Conservation (phyloP, 176 grass and related monocot genomes). For the Zea luxurians region DNA sequence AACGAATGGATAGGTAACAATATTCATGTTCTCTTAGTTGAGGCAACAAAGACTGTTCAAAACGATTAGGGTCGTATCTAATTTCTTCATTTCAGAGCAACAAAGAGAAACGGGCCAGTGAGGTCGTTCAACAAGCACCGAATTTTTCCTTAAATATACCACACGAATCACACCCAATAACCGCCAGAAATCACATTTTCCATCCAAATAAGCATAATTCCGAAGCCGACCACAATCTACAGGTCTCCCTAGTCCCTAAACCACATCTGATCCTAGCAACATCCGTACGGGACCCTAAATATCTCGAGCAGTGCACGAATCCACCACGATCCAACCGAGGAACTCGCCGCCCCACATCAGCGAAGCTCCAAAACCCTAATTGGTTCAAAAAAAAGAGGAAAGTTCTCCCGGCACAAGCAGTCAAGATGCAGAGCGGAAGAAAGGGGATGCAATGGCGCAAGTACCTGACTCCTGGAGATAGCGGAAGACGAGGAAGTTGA, state of each 20-base stretch:
- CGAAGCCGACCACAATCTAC: slow-evolving; percentile 7
- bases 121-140: background rate
- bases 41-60: background rate
- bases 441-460: slow-evolving; percentile 26
- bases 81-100: slow-evolving; percentile 6
- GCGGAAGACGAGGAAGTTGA: slow-evolving; percentile 92
- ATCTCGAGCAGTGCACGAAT: slow-evolving; percentile 2
- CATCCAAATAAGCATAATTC: background rate
- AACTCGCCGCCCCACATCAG: background rate
- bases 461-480: slow-evolving; percentile 95
- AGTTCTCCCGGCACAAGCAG: background rate
- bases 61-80: background rate
- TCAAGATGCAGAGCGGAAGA: background rate
- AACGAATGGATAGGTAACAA: background rate
- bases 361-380: slow-evolving; percentile 9
- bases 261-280: background rate
- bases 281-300: background rate
- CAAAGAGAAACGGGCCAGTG: background rate
- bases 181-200: background rate
- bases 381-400: background rate
- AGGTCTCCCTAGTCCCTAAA: background rate
- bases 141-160: background rate
- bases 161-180: background rate
- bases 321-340: background rate
- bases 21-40: background rate